A percentile compares a stretch with the other conserved stretches of the same genome.
phyloP scores from a whole-genome alignment of 257 asterid species.

The Misopates orontium region DNA sequence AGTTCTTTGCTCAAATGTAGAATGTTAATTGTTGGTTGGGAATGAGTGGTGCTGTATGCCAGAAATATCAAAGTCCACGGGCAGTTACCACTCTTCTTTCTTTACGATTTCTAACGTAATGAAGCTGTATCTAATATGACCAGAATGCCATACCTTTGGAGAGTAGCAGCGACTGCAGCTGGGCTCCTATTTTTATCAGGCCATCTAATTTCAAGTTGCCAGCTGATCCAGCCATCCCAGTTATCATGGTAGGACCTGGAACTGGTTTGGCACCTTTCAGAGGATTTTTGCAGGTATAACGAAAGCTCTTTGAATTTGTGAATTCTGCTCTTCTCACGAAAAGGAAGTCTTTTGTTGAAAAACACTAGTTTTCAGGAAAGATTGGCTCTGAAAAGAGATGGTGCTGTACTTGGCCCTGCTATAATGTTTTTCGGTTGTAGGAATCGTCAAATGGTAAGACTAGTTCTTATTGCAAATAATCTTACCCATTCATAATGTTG shows the following conservation, averaged over 20 bases:
- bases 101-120: slow-evolving; percentile 9
- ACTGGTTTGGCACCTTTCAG: slow-evolving; percentile 88
- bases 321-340: slow-evolving; percentile 1
- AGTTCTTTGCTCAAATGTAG: background rate
- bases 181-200: slow-evolving; percentile 71
- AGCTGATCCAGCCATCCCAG: slow-evolving; percentile 59
- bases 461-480: slow-evolving; percentile 12
- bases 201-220: slow-evolving; percentile 74
- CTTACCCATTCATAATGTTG: slow-evolving; percentile 4
- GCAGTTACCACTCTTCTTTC: background rate
- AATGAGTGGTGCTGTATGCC: background rate
- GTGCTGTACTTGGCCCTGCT: slow-evolving; percentile 72
- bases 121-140: slow-evolving; percentile 25
- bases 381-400: slow-evolving; percentile 52
- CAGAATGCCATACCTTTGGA: slow-evolving; percentile 67
- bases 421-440: slow-evolving; percentile 70
- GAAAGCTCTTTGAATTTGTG: slow-evolving; percentile 12
- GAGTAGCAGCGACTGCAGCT: slow-evolving; percentile 49
- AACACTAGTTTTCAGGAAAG: slow-evolving; percentile 57
- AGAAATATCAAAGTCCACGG: slow-evolving; percentile 10
- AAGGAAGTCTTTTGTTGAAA: slow-evolving; percentile 15
- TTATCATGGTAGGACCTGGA: slow-evolving; percentile 82
- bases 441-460: slow-evolving; percentile 63
- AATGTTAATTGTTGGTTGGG: background rate
- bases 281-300: slow-evolving; percentile 67